Evolutionary conservation across 805 yeast genomes (phyloP), one percentile per base, ranked within the genome.

Genomic region (Cyberlindnera saturnus): DNA sequence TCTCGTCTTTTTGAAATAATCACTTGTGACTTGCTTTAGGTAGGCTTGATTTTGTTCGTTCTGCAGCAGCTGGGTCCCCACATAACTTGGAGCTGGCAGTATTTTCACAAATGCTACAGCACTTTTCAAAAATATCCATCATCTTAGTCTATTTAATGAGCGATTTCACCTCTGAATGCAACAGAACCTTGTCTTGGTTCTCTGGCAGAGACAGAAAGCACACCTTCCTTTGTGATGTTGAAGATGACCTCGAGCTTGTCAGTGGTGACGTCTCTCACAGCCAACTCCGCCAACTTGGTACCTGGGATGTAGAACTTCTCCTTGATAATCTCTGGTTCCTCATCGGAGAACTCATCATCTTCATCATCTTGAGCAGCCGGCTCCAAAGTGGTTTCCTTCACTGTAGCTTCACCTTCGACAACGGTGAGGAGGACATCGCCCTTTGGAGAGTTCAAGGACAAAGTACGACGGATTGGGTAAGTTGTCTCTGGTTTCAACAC

Each of bases 301-400:
- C 88, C 87, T 50, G 89, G 77, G 59, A 76, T 76, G 71, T 79
- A 81, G 37, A 79, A 81, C 51, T 83, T 83, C 69, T 80, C 86
- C 67, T 80, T 82, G 51, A 79, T 69, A 61, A 87, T 74, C 66
- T 90, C 96, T 52, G 96, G 96, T 71, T 90, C 97, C 52, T 86
- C 95, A 56, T 88, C 96, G 20, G 66, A 63, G 51, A 71, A 81
- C 29, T 75, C 74, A 47, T 75, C 73, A 49, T 65, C 75, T 40
- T 72, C 76, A 49, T 65, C 75, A 41, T 72, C 76, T 60, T 72
- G 76, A 41, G 82, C 76, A 41, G 64, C 63, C 49, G 74, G 70
- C 66, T 86, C 96, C 36, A 87, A 64, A 53, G 81, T 81, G 47
- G 87, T 86, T 66, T 88, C 95, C 69, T 82, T 81, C 56, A 90